Conservation (phyloP, 805 yeast genomes). For the Wickerhamomyces silvicola region DNA sequence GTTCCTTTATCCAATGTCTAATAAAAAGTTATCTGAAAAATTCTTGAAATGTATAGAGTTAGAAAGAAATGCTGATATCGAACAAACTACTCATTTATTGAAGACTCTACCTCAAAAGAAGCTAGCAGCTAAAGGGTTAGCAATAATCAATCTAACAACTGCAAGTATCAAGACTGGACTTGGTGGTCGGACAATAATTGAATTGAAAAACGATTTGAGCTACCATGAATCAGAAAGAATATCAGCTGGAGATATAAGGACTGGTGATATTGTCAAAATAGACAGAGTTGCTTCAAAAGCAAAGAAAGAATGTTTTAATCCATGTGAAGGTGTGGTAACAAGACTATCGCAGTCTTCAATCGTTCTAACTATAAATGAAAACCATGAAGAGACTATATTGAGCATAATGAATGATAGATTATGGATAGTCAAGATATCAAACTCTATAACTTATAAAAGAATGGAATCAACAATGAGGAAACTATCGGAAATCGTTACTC, state of each 20-base stretch:
- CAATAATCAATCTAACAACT: constrained; percentile 58
- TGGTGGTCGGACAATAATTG: constrained; percentile 69
- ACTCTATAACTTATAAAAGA: constrained; percentile 66
- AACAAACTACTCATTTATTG: constrained; percentile 30
- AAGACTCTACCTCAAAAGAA: constrained; percentile 50
- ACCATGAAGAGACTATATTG: constrained; percentile 42
- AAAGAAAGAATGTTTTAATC: constrained; percentile 15
- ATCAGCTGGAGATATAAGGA: constrained; percentile 47
- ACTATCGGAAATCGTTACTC: constrained; percentile 41
- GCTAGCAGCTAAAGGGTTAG: constrained; percentile 68
- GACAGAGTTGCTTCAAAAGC: constrained; percentile 30
- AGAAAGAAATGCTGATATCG: constrained; percentile 17
- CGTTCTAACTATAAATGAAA: constrained; percentile 56
- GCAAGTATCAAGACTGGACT: constrained; percentile 67
- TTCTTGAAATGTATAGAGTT: constrained; percentile 14
- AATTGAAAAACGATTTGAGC: constrained; percentile 51
- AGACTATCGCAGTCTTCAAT: constrained; percentile 43
- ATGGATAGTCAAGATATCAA: constrained; percentile 54
- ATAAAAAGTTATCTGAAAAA: constrained; percentile 9
- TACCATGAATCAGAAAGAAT: constrained; percentile 28
- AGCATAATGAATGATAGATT: constrained; percentile 38
- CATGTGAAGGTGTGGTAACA: constrained; percentile 60
- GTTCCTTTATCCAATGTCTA: not conserved
- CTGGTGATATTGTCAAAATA: constrained; percentile 72
- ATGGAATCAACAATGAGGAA: constrained; percentile 75